Conservation (phyloP, 805 yeast species). For the Metschnikowia drakensbergensis region DNA sequence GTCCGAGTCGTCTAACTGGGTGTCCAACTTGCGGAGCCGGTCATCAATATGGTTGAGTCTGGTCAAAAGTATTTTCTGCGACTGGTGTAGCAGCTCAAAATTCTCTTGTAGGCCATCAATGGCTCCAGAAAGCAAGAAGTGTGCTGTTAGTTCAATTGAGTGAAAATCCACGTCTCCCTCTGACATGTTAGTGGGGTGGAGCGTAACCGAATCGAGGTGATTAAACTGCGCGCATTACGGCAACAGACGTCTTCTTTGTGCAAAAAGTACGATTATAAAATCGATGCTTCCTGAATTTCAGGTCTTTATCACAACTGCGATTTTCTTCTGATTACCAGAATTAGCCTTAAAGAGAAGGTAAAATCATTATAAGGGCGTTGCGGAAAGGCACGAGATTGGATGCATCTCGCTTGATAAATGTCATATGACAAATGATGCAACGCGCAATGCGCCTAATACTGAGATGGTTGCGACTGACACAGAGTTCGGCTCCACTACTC, state of each 20-base stretch:
- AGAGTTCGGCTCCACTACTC: neutral
- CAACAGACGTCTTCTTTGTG: no score
- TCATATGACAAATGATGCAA: neutral
- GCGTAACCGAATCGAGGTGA: neutral
- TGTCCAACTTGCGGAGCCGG: conserved; percentile 26
- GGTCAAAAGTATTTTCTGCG: conserved; percentile 51
- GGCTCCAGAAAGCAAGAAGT: conserved; percentile 51
- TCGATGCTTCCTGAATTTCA: neutral
- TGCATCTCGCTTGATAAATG: neutral
- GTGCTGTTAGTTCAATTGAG: conserved; percentile 59
- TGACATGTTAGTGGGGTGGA: neutral
- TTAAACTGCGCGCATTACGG: neutral
- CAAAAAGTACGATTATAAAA: neutral
- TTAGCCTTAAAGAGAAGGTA: no score
- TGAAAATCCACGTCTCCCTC: conserved; percentile 39
- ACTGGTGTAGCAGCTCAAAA: conserved; percentile 51
- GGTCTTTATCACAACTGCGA: no score
- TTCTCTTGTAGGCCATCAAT: conserved; percentile 49
- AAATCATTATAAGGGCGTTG: no score
- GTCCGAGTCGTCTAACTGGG: conserved; percentile 18
- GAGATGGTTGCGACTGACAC: conserved; percentile 1
- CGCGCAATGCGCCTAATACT: conserved; percentile 1
- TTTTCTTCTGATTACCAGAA: no score
- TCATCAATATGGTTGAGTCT: conserved; percentile 43
- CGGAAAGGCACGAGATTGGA: neutral